Evolutionary conservation across 306 rosid species (phyloP), one percentile per base, ranked within the genome.

Genomic region (Styphnolobium japonicum): DNA sequence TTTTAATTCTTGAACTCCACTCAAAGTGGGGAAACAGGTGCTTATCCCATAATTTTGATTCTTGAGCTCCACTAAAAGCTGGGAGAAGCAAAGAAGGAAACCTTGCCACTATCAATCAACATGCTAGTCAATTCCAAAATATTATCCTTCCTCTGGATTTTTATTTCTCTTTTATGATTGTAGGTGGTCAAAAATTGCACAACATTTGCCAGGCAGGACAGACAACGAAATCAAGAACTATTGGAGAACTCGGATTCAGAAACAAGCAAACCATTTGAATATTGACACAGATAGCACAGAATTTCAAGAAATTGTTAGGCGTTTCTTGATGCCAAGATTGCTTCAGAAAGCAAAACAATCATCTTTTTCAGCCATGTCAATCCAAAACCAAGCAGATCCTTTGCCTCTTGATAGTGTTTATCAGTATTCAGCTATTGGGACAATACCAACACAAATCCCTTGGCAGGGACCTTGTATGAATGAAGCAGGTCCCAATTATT

Each of bases 191-290:
- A 89, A 82, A 65, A 92, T 92, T 69, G 96, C 93, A 0, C 91
- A 83, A 25, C 52, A 66, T 39, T 85, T 92, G 29, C 96, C 97
- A 0, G 97, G 93, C 3, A 86, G 97, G 65, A 92, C 97, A 0
- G 97, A 92, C 60, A 92, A 92, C 14, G 97, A 92, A 55, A 92
- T 92, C 71, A 92, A 92, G 80, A 92, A 92, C 83, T 90, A 87
- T 1, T 92, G 97, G 97, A 87, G 96, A 74, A 92, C 97, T 0
- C 19, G 85, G 80, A 84, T 92, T 65, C 92, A 90, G 71, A 92
- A 89, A 34, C 96, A 92, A 68, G 96, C 96, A 51, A 84, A 73
- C 37, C 84, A 83, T 76, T 84, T 92, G 45, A 90, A 87, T 9
- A 80, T 90, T 14, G 85, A 87, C 14, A 79, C 71, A 4, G 71